Evolutionary conservation across 169 alveolate species (phyloP), one percentile per base, ranked within the genome.

Genomic region (Theileria equi): DNA sequence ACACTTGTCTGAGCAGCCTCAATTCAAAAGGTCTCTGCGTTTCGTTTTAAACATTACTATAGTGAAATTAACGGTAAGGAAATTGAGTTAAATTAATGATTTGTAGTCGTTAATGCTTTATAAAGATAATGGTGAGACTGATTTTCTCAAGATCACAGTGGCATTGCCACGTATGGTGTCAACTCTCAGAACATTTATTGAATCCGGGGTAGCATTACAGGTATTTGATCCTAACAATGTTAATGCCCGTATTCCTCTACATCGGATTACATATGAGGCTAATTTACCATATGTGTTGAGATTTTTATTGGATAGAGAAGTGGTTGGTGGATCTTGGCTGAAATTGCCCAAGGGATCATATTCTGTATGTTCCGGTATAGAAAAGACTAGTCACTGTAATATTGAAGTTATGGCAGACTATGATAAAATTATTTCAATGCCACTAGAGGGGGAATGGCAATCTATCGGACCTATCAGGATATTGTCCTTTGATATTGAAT

Each of bases 251-350:
- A 73, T 80, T 21, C 34, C 60, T 32, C 70, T 84, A 10, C 83
- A 72, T 1, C 71, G 89, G 1, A 73, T 66, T 16, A 87, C 81
- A 0, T 97, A 82, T 80, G 99, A 97, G 84, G 95, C 98, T 3
- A 96, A 96, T 63, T 89, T 96, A 38, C 99, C 99, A 26, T 97
- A 93, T 74, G 95, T 95, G 25, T 83, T 97, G 26, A 85, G 99
- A 52, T 97, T 88, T 78, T 91, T 97, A 95, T 93, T 97, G 32
- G 99, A 97, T 76, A 70, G 88, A 19, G 92, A 91, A 63, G 88
- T 96, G 13, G 95, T 95, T 13, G 98, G 99, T 31, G 96, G 98
- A 90, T 90, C 96, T 48, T 97, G 99, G 99, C 79, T 96, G 60
- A 31, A 62, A 74, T 58, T 43, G 79, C 84, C 66, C 36, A 57